Evolutionary conservation across 2,329 filamentous ascomycete species (phyloP), one percentile per base, ranked within the genome.

Genomic region (Pseudonectria buxi): DNA sequence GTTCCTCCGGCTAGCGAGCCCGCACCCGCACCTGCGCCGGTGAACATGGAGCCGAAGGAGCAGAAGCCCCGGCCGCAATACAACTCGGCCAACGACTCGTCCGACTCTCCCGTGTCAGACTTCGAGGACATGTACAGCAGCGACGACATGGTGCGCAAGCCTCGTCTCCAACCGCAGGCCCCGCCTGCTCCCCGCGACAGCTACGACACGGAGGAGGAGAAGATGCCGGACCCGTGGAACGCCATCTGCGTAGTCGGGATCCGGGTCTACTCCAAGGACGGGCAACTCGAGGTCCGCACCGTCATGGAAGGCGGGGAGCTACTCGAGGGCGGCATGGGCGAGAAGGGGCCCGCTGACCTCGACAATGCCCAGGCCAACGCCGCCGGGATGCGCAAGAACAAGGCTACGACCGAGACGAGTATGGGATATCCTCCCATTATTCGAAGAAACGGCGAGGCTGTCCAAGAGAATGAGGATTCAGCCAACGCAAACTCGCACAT

Each of bases 161-260:
- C 69, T 4, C 64, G 67, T 12, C 51, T 63, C 28, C 52, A 59
- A 3, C 57, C 61, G 26, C 58, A 63, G 7, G 49, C 62, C 2
- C 54, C 60, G 1, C 47, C 61, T 0, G 44, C 54, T 1, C 47
- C 51, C 3, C 51, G 52, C 4, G 62, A 64, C 6, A 58, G 64
- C 3, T 71, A 73, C 26, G 69, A 73, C 14, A 69, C 68, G 0
- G 72, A 76, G n/a, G 74, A 77, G 37, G 73, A 79, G 47, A 72
- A 70, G 40, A 61, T 67, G 47, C 56, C 68, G 1, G 68, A 74
- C 15, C 71, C 74, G 2, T 81, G 78, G 77, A 80, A 81, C 50
- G 76, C 77, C 4, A 68, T 81, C 30, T 73, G 69, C 34, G 71
- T 80, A 13, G 68, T 81, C 0, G 76, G 78, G 0, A 59, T 81